phyloP scores from a whole-genome alignment of 805 yeast genomes.

The Starmerella lactis-condensi region DNA sequence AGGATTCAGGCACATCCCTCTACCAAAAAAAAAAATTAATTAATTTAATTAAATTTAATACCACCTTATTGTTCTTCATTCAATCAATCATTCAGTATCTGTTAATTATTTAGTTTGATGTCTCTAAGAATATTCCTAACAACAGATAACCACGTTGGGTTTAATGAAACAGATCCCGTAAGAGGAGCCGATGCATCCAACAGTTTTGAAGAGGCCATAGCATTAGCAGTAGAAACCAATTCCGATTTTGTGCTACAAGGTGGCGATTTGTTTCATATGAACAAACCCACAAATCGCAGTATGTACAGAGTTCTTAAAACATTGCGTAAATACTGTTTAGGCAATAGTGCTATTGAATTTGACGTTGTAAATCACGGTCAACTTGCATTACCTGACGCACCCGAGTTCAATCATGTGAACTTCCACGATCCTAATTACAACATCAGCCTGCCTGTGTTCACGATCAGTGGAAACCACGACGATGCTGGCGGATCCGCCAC shows the following conservation, averaged over 20 bases:
- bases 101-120: slow-evolving; percentile 4
- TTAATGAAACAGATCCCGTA: slow-evolving; percentile 71
- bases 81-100: too few relatives aligned
- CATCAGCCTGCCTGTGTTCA: slow-evolving; percentile 76
- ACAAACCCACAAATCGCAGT: slow-evolving; percentile 75
- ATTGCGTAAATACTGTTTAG: slow-evolving; percentile 54
- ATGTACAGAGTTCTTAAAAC: slow-evolving; percentile 64
- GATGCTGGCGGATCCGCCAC: slow-evolving; percentile 64
- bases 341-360: slow-evolving; percentile 72
- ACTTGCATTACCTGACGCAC: slow-evolving; percentile 35
- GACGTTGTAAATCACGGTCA: slow-evolving; percentile 68
- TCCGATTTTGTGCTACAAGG: slow-evolving; percentile 78
- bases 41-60: too few relatives aligned
- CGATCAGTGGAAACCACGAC: slow-evolving; percentile 90
- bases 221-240: slow-evolving; percentile 45
- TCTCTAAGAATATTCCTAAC: slow-evolving; percentile 42
- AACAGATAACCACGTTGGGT: slow-evolving; percentile 94
- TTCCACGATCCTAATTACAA: slow-evolving; percentile 84
- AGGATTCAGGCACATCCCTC: too few relatives aligned
- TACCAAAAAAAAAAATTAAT: too few relatives aligned
- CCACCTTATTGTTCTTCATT: too few relatives aligned
- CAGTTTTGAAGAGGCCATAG: slow-evolving; percentile 70
- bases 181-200: slow-evolving; percentile 79
- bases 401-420: slow-evolving; percentile 44
- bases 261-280: slow-evolving; percentile 83